Evolutionary conservation across 441 rosid genomes (phyloP), one percentile per base, ranked within the genome.

Genomic region (Dalechampia spathulata): DNA sequence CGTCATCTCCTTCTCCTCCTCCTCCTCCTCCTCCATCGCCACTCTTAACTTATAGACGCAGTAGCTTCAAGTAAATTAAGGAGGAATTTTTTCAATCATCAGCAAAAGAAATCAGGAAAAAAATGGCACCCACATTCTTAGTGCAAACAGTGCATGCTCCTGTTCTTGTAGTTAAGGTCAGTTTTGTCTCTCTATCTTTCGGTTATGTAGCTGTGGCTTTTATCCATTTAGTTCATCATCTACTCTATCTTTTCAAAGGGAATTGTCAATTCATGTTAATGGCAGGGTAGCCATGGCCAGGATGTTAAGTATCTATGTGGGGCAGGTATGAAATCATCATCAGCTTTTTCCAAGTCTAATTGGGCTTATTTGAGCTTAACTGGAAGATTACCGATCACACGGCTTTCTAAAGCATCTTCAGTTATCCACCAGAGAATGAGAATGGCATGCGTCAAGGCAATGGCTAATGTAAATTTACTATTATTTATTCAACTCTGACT

Each of bases 91-190:
- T 30, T 56, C 58, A 34, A 30, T 36, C 27, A 26, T 6, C n/a
- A n/a, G 44, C 40, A 2, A 14, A 32, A 46, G n/a, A n/a, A n/a
- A n/a, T n/a, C n/a, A n/a, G n/a, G n/a, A n/a, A n/a, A n/a, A n/a
- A n/a, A n/a, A 78, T 78, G 86, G 83, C 87, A 23, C 69, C 81
- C 38, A 15, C 66, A 8, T 73, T 75, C 65, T 70, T 81, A n/a
- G 59, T 73, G 72, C 83, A 81, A 66, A 61, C 61, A 76, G 65
- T 75, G 36, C 74, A 75, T 56, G 27, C 62, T 50, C 75, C 79
- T 58, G 56, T 53, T 63, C 57, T 73, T 60, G 20, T 61, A 25
- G 62, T 63, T 62, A 83, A 69, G 85, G 93, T 80, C 49, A 55
- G 54, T 17, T 17, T 55, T 16, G 16, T 7, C 27, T 26, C n/a